Conservation (phyloP, 441 rosid species). For the Biscutella laevigata region DNA sequence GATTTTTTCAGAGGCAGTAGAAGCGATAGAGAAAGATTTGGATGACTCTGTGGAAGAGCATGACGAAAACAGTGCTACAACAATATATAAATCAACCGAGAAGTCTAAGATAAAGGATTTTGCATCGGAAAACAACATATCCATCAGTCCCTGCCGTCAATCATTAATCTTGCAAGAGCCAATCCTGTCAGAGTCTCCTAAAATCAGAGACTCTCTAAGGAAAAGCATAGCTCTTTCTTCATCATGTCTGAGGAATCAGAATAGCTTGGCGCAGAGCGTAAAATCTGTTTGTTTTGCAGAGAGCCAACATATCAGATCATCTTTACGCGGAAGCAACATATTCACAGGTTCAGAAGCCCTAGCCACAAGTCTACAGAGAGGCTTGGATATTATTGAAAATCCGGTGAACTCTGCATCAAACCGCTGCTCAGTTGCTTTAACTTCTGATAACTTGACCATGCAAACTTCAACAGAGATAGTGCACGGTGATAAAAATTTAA, state of each 20-base stretch:
- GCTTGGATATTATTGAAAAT: slow-evolving; percentile 70
- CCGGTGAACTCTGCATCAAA: slow-evolving; percentile 45
- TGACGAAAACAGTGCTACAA: slow-evolving; percentile 21
- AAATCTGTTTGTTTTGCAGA: slow-evolving; percentile 23
- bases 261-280: slow-evolving; percentile 35
- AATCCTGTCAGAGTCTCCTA: slow-evolving; percentile 78
- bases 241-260: slow-evolving; percentile 41
- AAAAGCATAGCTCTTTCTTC: slow-evolving; percentile 55
- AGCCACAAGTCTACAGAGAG: slow-evolving; percentile 88
- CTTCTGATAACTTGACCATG: slow-evolving; percentile 65
- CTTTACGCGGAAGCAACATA: slow-evolving; percentile 54
- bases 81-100: slow-evolving; percentile 24
- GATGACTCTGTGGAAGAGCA: slow-evolving; percentile 25
- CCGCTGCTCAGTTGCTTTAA: slow-evolving; percentile 62
- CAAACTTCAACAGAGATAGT: slow-evolving; percentile 48
- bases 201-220: slow-evolving; percentile 53
- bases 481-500: slow-evolving; percentile 27
- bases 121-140: slow-evolving; percentile 39
- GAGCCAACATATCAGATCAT: slow-evolving; percentile 53
- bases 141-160: slow-evolving; percentile 43
- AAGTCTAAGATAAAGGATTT: slow-evolving; percentile 26
- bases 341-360: slow-evolving; percentile 43
- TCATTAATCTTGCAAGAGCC: slow-evolving; percentile 71
- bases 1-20: slow-evolving; percentile 40
- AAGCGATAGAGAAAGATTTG: slow-evolving; percentile 34